Evolutionary conservation across 1,139 yeast species (phyloP), one percentile per base, ranked within the genome.

Genomic region (Sugiyamaella paludigena): DNA sequence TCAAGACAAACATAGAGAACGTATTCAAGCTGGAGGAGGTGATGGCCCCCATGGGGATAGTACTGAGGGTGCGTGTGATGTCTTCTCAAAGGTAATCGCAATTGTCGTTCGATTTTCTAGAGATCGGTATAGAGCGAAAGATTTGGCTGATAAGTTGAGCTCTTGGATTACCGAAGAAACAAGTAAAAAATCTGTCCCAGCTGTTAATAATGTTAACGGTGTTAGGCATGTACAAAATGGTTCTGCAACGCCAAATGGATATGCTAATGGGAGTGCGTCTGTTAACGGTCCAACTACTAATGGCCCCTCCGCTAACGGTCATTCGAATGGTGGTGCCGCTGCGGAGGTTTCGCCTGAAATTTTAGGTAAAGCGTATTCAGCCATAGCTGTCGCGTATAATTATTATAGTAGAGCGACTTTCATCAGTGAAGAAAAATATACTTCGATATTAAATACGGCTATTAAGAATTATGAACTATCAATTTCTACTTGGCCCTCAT

Each of bases 1-100:
- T 35, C 72, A 72, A 46, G 69, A 66, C 37, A 67, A 65, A 38
- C 56, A 65, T 4, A 69, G 71, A 45, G 58, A 72, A 38, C 60
- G 62, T 11, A 66, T 63, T 24, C 63, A 53, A 19, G 44, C 48
- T 27, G 64, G 62, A 16, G 58, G 56, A 8, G 52, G 42, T 4
- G 55, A 12, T 5, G 50, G 48, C n/a, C 48, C 46, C 15, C 47
- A 48, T 30, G 63, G 58, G 13, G 68, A 67, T 40, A 55, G 59
- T 10, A 58, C 64, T 16, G 63, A 62, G 12, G 62, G 67, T 1
- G 62, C 61, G 41, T 48, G 61, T 53, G 52, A 54, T 33, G 59
- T 66, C 27, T 59, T 57, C 57, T 32, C 59, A 16, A 49, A 54
- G 48, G 59, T 60, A 30, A 35, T 60, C 7, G 43, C 51, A 43